These are phyloP conservation scores for Phytophthora vignae DNA, from an alignment of 352 stramenopile genomes.

Conservation along the genomic window DNA sequence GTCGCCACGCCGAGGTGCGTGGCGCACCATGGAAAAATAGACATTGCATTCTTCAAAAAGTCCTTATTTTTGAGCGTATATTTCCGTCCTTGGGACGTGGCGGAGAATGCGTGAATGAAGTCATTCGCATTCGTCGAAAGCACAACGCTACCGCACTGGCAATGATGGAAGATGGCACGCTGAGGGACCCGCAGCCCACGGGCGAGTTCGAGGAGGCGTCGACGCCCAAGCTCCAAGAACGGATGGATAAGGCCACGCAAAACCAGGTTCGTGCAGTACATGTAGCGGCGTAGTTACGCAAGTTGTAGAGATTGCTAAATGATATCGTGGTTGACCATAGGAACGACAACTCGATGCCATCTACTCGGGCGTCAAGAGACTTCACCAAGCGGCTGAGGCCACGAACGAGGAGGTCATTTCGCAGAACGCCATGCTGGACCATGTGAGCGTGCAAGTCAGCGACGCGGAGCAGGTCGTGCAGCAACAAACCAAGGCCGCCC, in stretches of 20 bases:
- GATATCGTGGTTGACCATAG: constrained; percentile 24
- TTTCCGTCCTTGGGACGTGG: constrained; percentile 39
- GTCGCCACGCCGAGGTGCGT: constrained; percentile 7
- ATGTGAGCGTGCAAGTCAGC: constrained; percentile 55
- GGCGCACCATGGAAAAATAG: constrained; percentile 31
- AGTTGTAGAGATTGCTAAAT: neutral
- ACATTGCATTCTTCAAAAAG: constrained; percentile 24
- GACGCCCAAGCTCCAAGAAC: constrained; percentile 60
- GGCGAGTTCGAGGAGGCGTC: constrained; percentile 54
- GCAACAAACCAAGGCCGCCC: constrained; percentile 59
- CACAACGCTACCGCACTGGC: constrained; percentile 1
- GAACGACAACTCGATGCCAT: constrained; percentile 69
- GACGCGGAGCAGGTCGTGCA: constrained; percentile 53
- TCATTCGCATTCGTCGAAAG: neutral
- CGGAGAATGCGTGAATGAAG: constrained; percentile 17
- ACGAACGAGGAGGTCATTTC: constrained; percentile 66
- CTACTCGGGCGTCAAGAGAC: constrained; percentile 53
- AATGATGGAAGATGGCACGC: constrained; percentile 34
- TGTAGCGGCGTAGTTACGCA: neutral
- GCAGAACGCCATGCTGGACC: constrained; percentile 71
- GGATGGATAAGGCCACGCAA: constrained; percentile 53
- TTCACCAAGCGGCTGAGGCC: constrained; percentile 63
- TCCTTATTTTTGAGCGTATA: constrained; percentile 26
- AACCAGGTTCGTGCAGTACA: constrained; percentile 42
- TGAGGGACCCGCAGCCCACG: constrained; percentile 35